phyloP scores from a whole-genome alignment of 208 protist genomes.

The Acanthamoeba healyi region DNA sequence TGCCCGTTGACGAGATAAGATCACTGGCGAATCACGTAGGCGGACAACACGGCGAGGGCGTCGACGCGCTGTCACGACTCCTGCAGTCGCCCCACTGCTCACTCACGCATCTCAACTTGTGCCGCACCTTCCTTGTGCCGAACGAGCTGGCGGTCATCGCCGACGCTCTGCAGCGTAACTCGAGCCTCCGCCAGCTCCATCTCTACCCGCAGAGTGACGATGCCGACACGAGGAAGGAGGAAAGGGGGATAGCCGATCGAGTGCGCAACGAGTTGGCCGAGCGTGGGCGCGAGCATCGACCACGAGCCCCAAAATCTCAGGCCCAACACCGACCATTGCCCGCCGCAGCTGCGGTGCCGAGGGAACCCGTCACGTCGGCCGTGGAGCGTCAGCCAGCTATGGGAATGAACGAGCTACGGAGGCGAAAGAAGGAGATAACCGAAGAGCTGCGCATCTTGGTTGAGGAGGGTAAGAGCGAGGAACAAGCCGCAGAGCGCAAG shows the following conservation, averaged over 20 bases:
- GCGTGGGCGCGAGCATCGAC: not conserved
- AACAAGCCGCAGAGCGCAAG: not conserved
- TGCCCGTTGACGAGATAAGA: not conserved
- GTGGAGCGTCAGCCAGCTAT: not conserved
- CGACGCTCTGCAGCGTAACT: not conserved
- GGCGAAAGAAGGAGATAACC: not conserved
- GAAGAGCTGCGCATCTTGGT: not conserved
- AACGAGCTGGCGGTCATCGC: not conserved
- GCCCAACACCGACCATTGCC: not conserved
- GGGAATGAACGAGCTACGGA: not conserved
- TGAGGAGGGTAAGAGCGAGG: not conserved
- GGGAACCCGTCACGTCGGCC: too few species aligned
- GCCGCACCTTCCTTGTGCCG: not conserved
- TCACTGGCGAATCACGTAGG: constrained; percentile 36
- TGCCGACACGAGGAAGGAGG: not conserved
- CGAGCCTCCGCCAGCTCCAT: constrained; percentile 45
- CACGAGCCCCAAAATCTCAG: not conserved
- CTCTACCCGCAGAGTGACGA: not conserved
- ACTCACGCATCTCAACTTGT: constrained; percentile 26
- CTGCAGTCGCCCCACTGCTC: constrained; percentile 22
- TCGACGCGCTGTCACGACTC: not conserved
- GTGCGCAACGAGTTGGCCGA: not conserved
- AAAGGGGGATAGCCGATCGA: not conserved
- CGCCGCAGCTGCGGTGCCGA: not conserved
- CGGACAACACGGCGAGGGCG: not conserved